Evolutionary conservation across 2,329 filamentous ascomycete genomes (phyloP).

Genomic region (Monosporascus cannonballus): DNA sequence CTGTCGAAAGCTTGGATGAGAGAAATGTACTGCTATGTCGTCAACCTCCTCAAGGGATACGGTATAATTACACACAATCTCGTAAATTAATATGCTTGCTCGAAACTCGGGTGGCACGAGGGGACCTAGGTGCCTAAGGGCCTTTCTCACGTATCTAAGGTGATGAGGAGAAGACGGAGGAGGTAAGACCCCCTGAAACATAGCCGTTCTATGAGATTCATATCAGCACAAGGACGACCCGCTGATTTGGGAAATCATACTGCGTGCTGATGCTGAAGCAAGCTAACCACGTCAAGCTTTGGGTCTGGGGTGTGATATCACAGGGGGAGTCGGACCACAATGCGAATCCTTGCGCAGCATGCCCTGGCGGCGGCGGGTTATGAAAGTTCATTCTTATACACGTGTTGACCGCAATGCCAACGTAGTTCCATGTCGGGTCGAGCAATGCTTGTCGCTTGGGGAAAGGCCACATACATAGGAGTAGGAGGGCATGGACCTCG

Average conservation of each 20-base stretch:
- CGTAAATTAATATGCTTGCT: slow-evolving; percentile 2
- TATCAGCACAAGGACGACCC: background rate
- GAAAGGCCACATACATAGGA: slow-evolving; percentile 7
- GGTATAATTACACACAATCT: slow-evolving; percentile 7
- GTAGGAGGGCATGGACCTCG: slow-evolving; percentile 9
- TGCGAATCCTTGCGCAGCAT: background rate
- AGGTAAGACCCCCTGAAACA: slow-evolving; percentile 7
- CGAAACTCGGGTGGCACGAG: background rate
- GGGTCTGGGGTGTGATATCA: background rate
- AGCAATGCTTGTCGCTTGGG: slow-evolving; percentile 1
- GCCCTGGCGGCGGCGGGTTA: background rate
- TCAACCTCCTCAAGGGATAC: slow-evolving; percentile 8
- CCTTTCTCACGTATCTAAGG: slow-evolving; percentile 5
- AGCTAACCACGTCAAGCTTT: slow-evolving; percentile 7
- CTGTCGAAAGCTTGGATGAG: slow-evolving; percentile 5
- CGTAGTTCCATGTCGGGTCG: slow-evolving; percentile 7
- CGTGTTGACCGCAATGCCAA: slow-evolving; percentile 7
- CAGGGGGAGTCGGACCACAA: background rate
- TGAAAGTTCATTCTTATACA: slow-evolving; percentile 7
- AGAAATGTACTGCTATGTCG: slow-evolving; percentile 1
- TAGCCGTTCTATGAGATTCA: slow-evolving; percentile 4
- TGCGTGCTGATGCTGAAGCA: slow-evolving; percentile 7
- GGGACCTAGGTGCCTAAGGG: slow-evolving; percentile 1
- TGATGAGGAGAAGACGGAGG: slow-evolving; percentile 4
- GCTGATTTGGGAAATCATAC: background rate